Evolutionary conservation across 805 yeast genomes (phyloP), one percentile per base, ranked within the genome.

Genomic region (Ogataea polymorpha): DNA sequence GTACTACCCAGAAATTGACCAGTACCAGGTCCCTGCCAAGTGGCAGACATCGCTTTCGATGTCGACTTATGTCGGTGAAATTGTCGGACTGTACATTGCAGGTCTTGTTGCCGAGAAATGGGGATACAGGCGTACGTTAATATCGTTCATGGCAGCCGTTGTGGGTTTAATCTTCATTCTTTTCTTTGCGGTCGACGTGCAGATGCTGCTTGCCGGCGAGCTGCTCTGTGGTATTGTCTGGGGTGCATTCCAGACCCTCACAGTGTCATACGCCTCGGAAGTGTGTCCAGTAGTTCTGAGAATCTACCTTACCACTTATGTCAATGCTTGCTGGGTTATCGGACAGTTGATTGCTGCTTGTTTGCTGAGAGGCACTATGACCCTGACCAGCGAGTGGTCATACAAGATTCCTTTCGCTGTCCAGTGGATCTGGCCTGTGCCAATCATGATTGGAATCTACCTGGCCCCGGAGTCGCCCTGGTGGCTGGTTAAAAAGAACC

Each of bases 341-440:
- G 86, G 86, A 27, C 82, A 78, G 53, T 62, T 80, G 26, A 60
- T 79, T 42, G 67, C 77, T 6, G 59, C 78, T 9, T 80, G 83
- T 42, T 73, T 79, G 12, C 58, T 68, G 49, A 66, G 63, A 46
- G 51, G 49, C 8, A 29, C 39, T 14, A 16, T 30, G 15, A 23
- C 23, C 25, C 9, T 25, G 11, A 13, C 14, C n/a, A 32, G 27
- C 1, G 51, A 65, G 14, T 51, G 67, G 63, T 71, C 78, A 5
- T 79, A 74, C 56, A 64, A 68, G 41, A 63, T 75, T 29, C 82
- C 84, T 7, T 76, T 74, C 53, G 81, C 77, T 2, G 42, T 78
- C 7, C 85, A 79, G 59, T 79, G 82, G 83, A 56, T 68, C 5
- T 79, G 81, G 81, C 75, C 79, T 6, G 53, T 69, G 7, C 77